A percentile compares a stretch with the other conserved stretches of the same genome.
phyloP scores from a whole-genome alignment of 352 stramenopile genomes.

The Phytophthora meadii region DNA sequence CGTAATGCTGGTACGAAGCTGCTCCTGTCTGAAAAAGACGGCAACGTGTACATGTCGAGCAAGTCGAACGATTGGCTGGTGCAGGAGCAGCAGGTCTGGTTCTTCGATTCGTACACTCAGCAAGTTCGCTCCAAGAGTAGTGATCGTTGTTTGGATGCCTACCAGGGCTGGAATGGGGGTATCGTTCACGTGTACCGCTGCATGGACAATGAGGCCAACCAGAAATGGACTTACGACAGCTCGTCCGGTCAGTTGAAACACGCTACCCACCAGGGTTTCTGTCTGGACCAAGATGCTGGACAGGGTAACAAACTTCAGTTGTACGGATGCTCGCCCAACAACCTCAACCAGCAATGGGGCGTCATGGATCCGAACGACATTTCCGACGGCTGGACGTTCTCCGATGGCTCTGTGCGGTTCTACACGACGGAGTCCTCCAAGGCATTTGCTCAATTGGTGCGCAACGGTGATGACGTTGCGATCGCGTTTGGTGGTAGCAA shows the following conservation, averaged over 20 bases:
- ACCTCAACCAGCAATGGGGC: conserved; percentile 65
- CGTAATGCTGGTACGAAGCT: conserved; percentile 41
- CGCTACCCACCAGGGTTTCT: conserved; percentile 53
- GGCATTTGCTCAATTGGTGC: conserved; percentile 49
- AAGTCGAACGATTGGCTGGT: conserved; percentile 56
- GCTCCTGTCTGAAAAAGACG: conserved; percentile 48
- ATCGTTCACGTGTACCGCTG: too few relatives aligned
- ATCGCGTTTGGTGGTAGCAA: conserved; percentile 37
- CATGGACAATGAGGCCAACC: too few relatives aligned
- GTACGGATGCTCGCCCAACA: conserved; percentile 58
- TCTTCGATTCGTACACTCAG: conserved; percentile 57
- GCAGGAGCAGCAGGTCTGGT: conserved; percentile 70
- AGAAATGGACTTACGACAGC: conserved; percentile 20
- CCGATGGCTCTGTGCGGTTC: conserved; percentile 46
- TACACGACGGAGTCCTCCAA: conserved; percentile 51
- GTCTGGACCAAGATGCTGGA: conserved; percentile 54
- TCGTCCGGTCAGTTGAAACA: conserved; percentile 54
- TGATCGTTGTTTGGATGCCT: too few relatives aligned
- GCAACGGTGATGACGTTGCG: conserved; percentile 34
- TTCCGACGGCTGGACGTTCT: conserved; percentile 1
- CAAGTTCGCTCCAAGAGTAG: not conserved
- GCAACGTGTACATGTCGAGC: conserved; percentile 46
- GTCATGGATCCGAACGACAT: conserved; percentile 20
- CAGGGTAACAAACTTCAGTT: conserved; percentile 68
- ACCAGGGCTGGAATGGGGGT: too few relatives aligned